These are phyloP conservation scores for Aquanectria penicillioides DNA, from an alignment of 2,329 filamentous ascomycete genomes.

Conservation along the genomic window DNA sequence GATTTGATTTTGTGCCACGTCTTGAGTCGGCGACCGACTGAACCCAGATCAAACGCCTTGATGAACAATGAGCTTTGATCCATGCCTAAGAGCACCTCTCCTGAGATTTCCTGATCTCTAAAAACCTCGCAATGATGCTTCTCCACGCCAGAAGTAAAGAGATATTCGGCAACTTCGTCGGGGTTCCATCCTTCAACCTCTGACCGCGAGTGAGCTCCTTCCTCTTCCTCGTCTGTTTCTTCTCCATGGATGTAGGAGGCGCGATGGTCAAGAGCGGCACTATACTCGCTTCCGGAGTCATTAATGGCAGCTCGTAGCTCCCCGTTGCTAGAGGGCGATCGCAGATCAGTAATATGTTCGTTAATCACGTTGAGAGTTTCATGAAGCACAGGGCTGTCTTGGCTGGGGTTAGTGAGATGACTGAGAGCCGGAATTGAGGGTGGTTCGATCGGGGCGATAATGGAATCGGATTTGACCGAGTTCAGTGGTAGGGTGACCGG, in stretches of 20 bases:
- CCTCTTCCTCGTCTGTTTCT: constrained; percentile 95
- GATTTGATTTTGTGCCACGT: constrained; percentile 97
- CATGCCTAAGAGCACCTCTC: constrained; percentile 93
- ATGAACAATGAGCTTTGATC: constrained; percentile 95
- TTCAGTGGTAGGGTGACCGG: constrained; percentile 58
- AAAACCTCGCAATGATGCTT: constrained; percentile 93
- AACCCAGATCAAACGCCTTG: constrained; percentile 93
- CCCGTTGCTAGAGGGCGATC: constrained; percentile 63
- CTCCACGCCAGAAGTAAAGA: constrained; percentile 87
- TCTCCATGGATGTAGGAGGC: constrained; percentile 93
- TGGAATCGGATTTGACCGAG: constrained; percentile 48
- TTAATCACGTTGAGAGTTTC: constrained; percentile 96
- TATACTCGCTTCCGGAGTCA: constrained; percentile 92
- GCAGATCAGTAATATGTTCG: constrained; percentile 92
- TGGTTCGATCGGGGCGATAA: constrained; percentile 39
- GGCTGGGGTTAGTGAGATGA: constrained; percentile 55
- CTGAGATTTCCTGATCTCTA: constrained; percentile 92
- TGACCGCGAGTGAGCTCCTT: constrained; percentile 69
- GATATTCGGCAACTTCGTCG: constrained; percentile 85
- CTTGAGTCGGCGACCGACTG: constrained; percentile 87
- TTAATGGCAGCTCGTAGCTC: constrained; percentile 64
- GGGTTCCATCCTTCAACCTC: constrained; percentile 86
- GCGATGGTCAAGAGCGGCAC: constrained; percentile 78
- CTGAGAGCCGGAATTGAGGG: constrained; percentile 40
- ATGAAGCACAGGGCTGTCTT: constrained; percentile 81